Conservation (phyloP, 2,329 filamentous ascomycete species). For the Exophiala spinifera region DNA sequence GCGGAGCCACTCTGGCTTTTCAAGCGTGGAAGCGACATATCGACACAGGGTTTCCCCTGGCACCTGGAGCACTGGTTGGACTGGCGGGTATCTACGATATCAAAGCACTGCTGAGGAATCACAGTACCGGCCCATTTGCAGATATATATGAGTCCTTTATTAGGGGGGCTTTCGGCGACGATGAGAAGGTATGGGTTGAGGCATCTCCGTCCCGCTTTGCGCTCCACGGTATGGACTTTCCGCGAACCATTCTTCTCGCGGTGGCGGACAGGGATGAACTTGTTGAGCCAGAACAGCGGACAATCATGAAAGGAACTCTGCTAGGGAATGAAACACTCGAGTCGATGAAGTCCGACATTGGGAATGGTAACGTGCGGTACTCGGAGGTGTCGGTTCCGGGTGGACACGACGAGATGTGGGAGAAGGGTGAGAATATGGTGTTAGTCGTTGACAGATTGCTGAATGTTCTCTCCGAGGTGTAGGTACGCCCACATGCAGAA, state of each 20-base stretch:
- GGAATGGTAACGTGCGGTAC: neutral
- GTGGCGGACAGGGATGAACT: conserved; percentile 1
- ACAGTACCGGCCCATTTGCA: conserved; percentile 1
- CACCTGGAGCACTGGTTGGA: conserved; percentile 1
- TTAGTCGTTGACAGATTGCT: neutral
- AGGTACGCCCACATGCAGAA: no score
- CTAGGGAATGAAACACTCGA: neutral
- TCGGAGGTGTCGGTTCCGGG: conserved; percentile 1
- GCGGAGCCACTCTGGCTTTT: conserved; percentile 7
- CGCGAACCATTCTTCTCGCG: neutral
- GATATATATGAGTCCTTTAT: conserved; percentile 5
- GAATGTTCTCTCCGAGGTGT: neutral
- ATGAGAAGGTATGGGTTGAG: neutral
- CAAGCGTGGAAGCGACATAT: neutral
- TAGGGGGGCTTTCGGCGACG: conserved; percentile 2
- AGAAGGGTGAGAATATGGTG: conserved; percentile 2
- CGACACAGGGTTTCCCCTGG: neutral
- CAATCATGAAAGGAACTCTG: neutral
- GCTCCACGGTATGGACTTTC: neutral
- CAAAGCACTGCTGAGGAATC: neutral
- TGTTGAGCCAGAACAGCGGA: conserved; percentile 4
- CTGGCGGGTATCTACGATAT: conserved; percentile 7
- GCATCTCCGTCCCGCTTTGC: conserved; percentile 2
- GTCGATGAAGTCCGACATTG: neutral
- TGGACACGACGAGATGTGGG: conserved; percentile 11